Evolutionary conservation across 2,329 filamentous ascomycete genomes (phyloP).

Genomic region (Ciborinia camelliae): DNA sequence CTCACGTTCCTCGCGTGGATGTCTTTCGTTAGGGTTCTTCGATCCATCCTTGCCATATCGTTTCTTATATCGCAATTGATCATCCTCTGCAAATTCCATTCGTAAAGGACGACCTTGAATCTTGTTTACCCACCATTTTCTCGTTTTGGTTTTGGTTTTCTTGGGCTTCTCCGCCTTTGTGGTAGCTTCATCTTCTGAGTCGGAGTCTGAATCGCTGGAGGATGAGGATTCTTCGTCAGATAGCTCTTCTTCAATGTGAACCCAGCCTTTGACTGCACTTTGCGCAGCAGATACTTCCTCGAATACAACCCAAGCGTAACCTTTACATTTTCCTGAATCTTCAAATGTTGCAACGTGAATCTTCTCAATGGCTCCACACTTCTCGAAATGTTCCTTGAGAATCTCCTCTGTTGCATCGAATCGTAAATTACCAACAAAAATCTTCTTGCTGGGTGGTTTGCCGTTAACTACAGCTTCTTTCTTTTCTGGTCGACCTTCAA

Average conservation of each 20-base stretch:
- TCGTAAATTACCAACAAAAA: conserved; percentile 88
- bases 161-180: conserved; percentile 43
- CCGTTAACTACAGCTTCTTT: conserved; percentile 38
- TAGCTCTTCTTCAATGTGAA: conserved; percentile 59
- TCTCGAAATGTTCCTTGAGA: conserved; percentile 74
- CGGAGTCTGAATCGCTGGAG: conserved; percentile 30
- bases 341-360: conserved; percentile 93
- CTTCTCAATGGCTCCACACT: conserved; percentile 78
- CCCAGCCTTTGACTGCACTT: conserved; percentile 75
- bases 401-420: conserved; percentile 81
- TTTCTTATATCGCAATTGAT: conserved; percentile 87
- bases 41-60: conserved; percentile 74
- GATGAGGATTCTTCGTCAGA: conserved; percentile 36
- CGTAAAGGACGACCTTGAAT: conserved; percentile 77
- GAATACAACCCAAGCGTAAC: conserved; percentile 94
- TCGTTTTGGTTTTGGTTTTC: conserved; percentile 58
- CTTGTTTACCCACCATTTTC: conserved; percentile 82
- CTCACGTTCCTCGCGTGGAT: conserved; percentile 7
- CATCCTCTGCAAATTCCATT: conserved; percentile 91
- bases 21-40: conserved; percentile 29
- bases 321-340: conserved; percentile 96
- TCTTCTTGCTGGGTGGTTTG: conserved; percentile 69
- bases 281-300: conserved; percentile 71
- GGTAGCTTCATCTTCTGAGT: conserved; percentile 39
- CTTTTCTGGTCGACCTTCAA: conserved; percentile 82